Conservation (phyloP, 495 filamentous ascomycete species). For the Aspergillus homomorphus region DNA sequence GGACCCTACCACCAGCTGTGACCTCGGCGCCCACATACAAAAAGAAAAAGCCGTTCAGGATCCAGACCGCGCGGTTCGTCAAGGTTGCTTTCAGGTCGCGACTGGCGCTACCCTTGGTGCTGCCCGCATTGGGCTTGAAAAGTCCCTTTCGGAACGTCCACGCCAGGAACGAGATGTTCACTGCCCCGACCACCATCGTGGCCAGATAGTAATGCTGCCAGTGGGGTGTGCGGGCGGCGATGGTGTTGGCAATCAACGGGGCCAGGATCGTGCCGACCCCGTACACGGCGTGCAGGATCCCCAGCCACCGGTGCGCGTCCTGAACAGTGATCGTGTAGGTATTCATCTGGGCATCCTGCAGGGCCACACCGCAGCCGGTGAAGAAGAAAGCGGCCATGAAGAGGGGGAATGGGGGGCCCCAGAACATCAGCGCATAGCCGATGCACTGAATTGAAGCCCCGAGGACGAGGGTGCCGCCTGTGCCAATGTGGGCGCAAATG, state of each 20-base stretch:
- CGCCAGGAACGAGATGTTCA: conserved; percentile 16
- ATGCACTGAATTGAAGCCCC: conserved; percentile 47
- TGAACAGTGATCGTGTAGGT: conserved; percentile 45
- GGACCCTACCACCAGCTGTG: conserved; percentile 41
- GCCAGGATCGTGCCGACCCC: conserved; percentile 49
- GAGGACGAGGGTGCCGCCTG: conserved; percentile 46
- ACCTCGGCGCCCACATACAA: conserved; percentile 44
- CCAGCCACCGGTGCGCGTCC: conserved; percentile 53
- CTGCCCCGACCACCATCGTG: conserved; percentile 13
- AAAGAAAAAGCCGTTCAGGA: conserved; percentile 50
- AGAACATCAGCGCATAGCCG: conserved; percentile 46
- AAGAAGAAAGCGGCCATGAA: conserved; percentile 49
- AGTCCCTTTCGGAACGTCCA: conserved; percentile 24
- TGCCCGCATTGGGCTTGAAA: conserved; percentile 22
- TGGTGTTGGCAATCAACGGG: conserved; percentile 49
- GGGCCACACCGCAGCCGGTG: conserved; percentile 47
- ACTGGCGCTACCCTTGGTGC: conserved; percentile 20
- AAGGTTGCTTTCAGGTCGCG: conserved; percentile 22
- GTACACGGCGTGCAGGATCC: conserved; percentile 55
- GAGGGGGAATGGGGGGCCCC: conserved; percentile 46
- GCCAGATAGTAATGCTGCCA: conserved; percentile 28
- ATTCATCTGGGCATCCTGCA: conserved; percentile 53
- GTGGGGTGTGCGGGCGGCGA: conserved; percentile 31
- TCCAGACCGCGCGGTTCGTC: conserved; percentile 37
- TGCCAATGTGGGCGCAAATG: conserved; percentile 38